Base-by-base conservation (phyloP, 768 basidiomycete genomes). In the Tulasnella sp. region DNA sequence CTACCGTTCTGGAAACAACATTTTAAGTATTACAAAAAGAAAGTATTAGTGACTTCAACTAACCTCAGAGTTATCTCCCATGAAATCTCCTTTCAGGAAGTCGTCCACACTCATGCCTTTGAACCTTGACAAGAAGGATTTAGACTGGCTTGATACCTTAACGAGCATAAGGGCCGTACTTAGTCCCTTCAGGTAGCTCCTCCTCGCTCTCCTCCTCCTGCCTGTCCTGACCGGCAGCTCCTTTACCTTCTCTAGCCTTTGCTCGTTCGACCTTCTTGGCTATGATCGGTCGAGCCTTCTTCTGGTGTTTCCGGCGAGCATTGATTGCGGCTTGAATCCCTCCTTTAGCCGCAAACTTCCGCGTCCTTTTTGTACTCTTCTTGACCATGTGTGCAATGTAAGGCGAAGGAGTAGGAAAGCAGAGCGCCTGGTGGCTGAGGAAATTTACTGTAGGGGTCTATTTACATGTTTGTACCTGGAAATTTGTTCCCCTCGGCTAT, bases 281-380 rank as follows among this genome's bases (percentile, higher is more conserved):
- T 22, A 59, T 59, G 9, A 59, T 29, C 26, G 52, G 52, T 59
- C 52, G 90, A 77, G 87, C 86, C 74, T 87, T 82, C 77, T 92
- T 86, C 77, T 94, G 89, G 76, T 89, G 87, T 76, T 93, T 91
- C 72, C 89, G 86, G n/a, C 95, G 84, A 5, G 88, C 85, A 76
- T 92, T 85, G 67, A 98, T 97, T 22, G 88, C 87, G 75, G 92
- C 90, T 78, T 93, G 92, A 69, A 98, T 87, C 77, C 90, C 89
- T 1, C 95, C 95, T 73, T 91, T 93, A 3, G 91, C 83, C 9
- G 89, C 91, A 76, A 95, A 95, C 81, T 95, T 94, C 78, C 89
- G 88, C 12, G 90, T 90, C 0, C 92, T 87, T 80, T 95, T 95
- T 42, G 86, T 81, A 22, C 88, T 86, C 76, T 90, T 93, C 71